These are phyloP conservation scores for Neurospora discreta DNA, from an alignment of 495 filamentous ascomycete species.

Conservation along the genomic window DNA sequence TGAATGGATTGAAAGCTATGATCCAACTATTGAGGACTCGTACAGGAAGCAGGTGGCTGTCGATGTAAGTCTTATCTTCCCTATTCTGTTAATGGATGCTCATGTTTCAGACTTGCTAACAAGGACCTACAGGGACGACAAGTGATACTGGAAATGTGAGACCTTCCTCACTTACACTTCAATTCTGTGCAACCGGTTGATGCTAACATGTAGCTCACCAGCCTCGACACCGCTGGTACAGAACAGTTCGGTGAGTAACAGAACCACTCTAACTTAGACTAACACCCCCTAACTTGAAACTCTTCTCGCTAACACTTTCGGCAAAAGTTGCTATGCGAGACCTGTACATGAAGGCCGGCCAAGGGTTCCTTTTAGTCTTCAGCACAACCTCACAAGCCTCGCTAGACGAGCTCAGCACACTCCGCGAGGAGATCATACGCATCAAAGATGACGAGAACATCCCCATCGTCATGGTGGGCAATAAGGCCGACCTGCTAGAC, in stretches of 20 bases:
- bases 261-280: not conserved
- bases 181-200: not conserved
- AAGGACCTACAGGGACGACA: slow-evolving; percentile 61
- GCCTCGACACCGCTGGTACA: slow-evolving; percentile 91
- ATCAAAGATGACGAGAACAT: slow-evolving; percentile 92
- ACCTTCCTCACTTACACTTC: not conserved
- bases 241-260: slow-evolving; percentile 86
- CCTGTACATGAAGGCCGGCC: slow-evolving; percentile 92
- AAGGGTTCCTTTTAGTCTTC: slow-evolving; percentile 96
- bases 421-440: slow-evolving; percentile 91
- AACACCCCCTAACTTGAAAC: not conserved
- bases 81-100: no score
- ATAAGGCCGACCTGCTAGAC: slow-evolving; percentile 93
- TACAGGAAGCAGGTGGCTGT: slow-evolving; percentile 91
- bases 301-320: slow-evolving; percentile 8
- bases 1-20: slow-evolving; percentile 98
- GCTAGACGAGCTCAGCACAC: slow-evolving; percentile 72
- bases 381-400: slow-evolving; percentile 85
- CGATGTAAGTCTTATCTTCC: slow-evolving; percentile 52
- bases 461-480: slow-evolving; percentile 92
- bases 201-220: slow-evolving; percentile 22
- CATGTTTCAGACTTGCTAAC: not conserved
- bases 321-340: slow-evolving; percentile 53
- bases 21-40: slow-evolving; percentile 95
- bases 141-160: slow-evolving; percentile 92